A percentile compares a stretch with the other conserved stretches of the same genome.
phyloP scores from a whole-genome alignment of 2,329 filamentous ascomycete species.

The Fusarium compactum region DNA sequence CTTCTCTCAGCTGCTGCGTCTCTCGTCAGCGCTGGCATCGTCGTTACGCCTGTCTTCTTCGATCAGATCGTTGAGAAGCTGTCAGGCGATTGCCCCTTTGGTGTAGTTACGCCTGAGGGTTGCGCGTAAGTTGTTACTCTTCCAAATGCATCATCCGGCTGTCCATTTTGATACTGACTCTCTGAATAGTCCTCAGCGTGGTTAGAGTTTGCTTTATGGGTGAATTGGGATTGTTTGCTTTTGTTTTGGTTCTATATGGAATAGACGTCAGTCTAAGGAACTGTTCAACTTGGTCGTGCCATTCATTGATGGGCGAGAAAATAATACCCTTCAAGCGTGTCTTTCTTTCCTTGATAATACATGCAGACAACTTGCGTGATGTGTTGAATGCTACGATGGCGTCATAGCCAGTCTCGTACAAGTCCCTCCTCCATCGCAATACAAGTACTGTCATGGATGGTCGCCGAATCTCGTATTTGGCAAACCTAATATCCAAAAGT shows the following conservation, averaged over 20 bases:
- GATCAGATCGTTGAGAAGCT: slow-evolving; percentile 65
- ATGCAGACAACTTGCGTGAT: background rate
- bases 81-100: slow-evolving; percentile 66
- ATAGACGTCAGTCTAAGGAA: background rate
- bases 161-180: slow-evolving; percentile 1
- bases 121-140: slow-evolving; percentile 63
- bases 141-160: background rate
- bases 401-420: background rate
- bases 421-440: background rate
- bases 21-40: slow-evolving; percentile 64
- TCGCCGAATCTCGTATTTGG: background rate
- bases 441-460: background rate
- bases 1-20: slow-evolving; percentile 60
- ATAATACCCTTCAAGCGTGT: background rate
- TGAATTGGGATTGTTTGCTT: background rate
- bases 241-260: background rate
- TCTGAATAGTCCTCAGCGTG: slow-evolving; percentile 34
- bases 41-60: slow-evolving; percentile 65
- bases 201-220: background rate
- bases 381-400: background rate
- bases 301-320: background rate
- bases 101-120: slow-evolving; percentile 66
- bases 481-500: background rate
- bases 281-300: background rate
- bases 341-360: background rate